Evolutionary conservation across 2,329 filamentous ascomycete species (phyloP).

Genomic region (Calcarisporium arbuscula): DNA sequence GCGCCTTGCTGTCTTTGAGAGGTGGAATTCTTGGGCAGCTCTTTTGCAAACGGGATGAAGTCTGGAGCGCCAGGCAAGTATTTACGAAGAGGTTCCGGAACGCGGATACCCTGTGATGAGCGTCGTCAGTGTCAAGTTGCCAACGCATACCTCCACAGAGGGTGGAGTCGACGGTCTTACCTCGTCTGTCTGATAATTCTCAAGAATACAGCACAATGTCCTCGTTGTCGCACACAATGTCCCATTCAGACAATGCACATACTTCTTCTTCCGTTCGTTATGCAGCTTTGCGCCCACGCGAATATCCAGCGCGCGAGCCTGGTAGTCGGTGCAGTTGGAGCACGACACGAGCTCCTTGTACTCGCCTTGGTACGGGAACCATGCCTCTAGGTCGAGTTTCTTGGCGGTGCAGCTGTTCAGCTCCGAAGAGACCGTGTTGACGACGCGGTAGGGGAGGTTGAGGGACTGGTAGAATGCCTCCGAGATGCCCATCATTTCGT

Average conservation of each 20-base stretch:
- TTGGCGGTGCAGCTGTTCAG: slow-evolving; percentile 72
- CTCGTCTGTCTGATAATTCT: slow-evolving; percentile 93
- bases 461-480: slow-evolving; percentile 97
- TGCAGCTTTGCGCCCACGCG: slow-evolving; percentile 81
- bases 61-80: slow-evolving; percentile 87
- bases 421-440: slow-evolving; percentile 88
- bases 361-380: slow-evolving; percentile 92
- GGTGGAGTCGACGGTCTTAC: no score
- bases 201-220: slow-evolving; percentile 86
- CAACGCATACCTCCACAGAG: no score
- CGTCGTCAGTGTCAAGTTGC: no score
- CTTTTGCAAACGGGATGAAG: slow-evolving; percentile 83
- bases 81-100: slow-evolving; percentile 78
- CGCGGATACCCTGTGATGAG: slow-evolving; percentile 66
- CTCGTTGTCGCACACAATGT: slow-evolving; percentile 87
- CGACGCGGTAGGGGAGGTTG: slow-evolving; percentile 81
- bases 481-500: slow-evolving; percentile 82
- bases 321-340: slow-evolving; percentile 97
- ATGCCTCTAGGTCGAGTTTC: slow-evolving; percentile 94
- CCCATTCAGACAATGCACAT: slow-evolving; percentile 87
- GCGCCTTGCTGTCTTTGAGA: no score
- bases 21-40: slow-evolving; percentile 64
- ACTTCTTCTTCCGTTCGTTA: slow-evolving; percentile 77
- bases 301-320: slow-evolving; percentile 88
- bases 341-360: slow-evolving; percentile 98